Evolutionary conservation across 1,284 basidiomycete genomes (phyloP).

Genomic region (Irpex sp.): DNA sequence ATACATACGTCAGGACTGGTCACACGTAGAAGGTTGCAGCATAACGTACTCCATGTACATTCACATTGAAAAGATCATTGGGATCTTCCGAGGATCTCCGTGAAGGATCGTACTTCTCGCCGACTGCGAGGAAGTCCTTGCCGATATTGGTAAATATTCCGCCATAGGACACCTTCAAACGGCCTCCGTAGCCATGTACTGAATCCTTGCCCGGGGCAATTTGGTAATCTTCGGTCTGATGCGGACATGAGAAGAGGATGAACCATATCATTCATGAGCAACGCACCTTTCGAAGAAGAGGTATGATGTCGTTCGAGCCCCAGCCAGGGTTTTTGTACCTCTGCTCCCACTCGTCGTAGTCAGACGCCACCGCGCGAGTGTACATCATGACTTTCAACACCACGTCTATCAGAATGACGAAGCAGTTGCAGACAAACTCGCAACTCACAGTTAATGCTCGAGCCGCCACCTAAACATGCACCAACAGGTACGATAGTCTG

Average conservation of each 20-base stretch:
- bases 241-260: neutral
- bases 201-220: slow-evolving; percentile 21
- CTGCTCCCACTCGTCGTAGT: slow-evolving; percentile 54
- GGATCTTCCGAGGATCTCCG: slow-evolving; percentile 34
- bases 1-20: neutral
- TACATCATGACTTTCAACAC: slow-evolving; percentile 44
- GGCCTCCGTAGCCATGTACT: slow-evolving; percentile 51
- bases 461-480: slow-evolving; percentile 55
- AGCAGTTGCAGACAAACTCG: neutral
- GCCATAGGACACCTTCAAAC: slow-evolving; percentile 46
- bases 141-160: slow-evolving; percentile 34
- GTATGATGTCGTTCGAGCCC: slow-evolving; percentile 47
- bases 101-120: slow-evolving; percentile 40
- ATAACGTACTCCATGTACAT: slow-evolving; percentile 43
- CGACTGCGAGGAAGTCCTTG: slow-evolving; percentile 44
- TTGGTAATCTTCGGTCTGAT: slow-evolving; percentile 50
- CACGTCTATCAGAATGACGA: neutral
- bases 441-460: slow-evolving; percentile 50
- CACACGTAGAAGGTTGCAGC: neutral
- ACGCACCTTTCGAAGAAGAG: slow-evolving; percentile 47
- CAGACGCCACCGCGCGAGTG: slow-evolving; percentile 49
- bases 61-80: slow-evolving; percentile 37
- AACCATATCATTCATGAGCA: neutral
- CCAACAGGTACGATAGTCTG: slow-evolving; percentile 38
- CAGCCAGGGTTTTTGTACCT: slow-evolving; percentile 49